Evolutionary conservation across 352 stramenopile genomes (phyloP), one percentile per base, ranked within the genome.

Genomic region (Saprolegnia parasitica): DNA sequence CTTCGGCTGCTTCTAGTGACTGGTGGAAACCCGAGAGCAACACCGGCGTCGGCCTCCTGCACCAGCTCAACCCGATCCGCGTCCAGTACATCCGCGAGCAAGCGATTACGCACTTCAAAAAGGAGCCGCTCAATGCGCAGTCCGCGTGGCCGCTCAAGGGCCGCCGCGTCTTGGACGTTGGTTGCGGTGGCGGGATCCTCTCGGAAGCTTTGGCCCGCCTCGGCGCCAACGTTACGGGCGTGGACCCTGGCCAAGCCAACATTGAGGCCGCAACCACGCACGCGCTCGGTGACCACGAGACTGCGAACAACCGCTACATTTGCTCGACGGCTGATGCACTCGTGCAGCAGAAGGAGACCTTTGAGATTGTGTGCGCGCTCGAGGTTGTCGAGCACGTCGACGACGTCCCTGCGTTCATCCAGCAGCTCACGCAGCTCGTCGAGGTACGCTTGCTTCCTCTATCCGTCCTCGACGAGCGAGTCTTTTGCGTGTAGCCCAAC

Each of bases 311-410:
- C 56, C 84, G 91, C 73, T 95, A 95, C 62, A 83, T 85, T 46
- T 87, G 83, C 76, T 86, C 80, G 71, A 92, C 86, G 21, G 91
- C 85, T 11, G 87, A 95, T 65, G 85, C 90, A 54, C 70, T 95
- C 20, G 84, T 92, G 58, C 73, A 71, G 18, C 75, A 88, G 18
- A 76, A 77, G 62, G 85, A 91, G 62, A 74, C 85, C 55, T 93
- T 93, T 37, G 84, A 95, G 61, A 73, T 95, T n/a, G 85, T 95
- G 37, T 95, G 85, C 61, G 91, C 87, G 54, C 75, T 95, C 2
- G 87, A 95, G 76, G 87, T 95, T 26, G 82, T 95, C 58, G 87
- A 95, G 66, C 87, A 95, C 56, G 87, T 95, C 55, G 78, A 83
- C 1, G 79, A 93, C 55, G 78, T 89, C 32, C 60, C 76, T 8